Conservation (phyloP, 495 filamentous ascomycete genomes). For the Podospora tetraspora region DNA sequence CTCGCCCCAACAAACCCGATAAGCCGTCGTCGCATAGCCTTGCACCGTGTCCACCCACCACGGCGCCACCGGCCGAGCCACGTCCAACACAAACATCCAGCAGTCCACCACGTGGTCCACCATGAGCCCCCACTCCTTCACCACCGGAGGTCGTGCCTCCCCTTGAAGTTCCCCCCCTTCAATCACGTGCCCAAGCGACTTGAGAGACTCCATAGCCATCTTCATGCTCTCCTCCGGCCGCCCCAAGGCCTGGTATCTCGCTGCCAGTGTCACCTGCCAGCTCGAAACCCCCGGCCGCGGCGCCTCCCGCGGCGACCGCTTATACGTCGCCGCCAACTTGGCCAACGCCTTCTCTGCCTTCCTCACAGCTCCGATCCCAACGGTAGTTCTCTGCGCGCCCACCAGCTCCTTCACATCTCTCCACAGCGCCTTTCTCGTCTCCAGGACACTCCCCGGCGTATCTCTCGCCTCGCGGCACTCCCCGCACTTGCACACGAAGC, state of each 20-base stretch:
- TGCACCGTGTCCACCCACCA: conserved; percentile 25
- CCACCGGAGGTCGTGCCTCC: conserved; percentile 18
- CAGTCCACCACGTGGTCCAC: conserved; percentile 25
- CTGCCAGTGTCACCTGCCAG: conserved; percentile 29
- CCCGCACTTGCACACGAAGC: conserved; percentile 29
- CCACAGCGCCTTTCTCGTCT: not conserved
- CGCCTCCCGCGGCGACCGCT: conserved; percentile 19
- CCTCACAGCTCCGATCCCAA: not conserved
- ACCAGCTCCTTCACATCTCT: not conserved
- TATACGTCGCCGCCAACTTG: conserved; percentile 31
- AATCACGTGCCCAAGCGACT: conserved; percentile 41
- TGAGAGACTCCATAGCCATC: conserved; percentile 28
- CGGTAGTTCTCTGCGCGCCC: not conserved
- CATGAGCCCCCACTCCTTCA: conserved; percentile 42
- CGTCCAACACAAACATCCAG: conserved; percentile 33
- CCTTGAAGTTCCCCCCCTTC: conserved; percentile 21
- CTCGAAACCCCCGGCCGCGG: conserved; percentile 31
- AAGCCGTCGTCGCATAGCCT: conserved; percentile 34
- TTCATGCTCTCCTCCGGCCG: conserved; percentile 24
- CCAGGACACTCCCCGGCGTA: conserved; percentile 1
- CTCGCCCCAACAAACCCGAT: conserved; percentile 40
- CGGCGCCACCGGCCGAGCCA: conserved; percentile 31
- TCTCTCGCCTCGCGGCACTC: not conserved
- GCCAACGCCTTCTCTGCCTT: conserved; percentile 22
- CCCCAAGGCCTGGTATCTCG: conserved; percentile 7